Conservation (phyloP, 2,329 filamentous ascomycete species). For the Cryphonectria parasitica region DNA sequence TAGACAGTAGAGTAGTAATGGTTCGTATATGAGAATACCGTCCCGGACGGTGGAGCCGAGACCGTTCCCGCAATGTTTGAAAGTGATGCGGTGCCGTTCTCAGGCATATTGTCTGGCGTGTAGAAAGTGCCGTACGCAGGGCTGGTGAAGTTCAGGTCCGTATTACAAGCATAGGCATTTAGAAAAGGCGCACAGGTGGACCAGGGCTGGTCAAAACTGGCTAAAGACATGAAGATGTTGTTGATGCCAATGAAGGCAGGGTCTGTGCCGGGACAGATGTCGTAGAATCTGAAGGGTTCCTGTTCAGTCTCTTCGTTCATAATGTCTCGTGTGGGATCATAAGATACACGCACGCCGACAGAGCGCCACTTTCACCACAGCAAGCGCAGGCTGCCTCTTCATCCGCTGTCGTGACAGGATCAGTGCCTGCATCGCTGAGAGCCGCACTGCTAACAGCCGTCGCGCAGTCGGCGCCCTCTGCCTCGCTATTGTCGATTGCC, state of each 20-base stretch:
- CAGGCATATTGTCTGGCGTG: conserved; percentile 32
- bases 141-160: conserved; percentile 32
- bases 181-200: conserved; percentile 33
- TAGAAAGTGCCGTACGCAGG: conserved; percentile 32
- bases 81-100: conserved; percentile 39
- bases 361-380: conserved; percentile 40
- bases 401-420: conserved; percentile 32
- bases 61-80: conserved; percentile 38
- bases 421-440: conserved; percentile 31
- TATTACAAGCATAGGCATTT: conserved; percentile 33
- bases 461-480: conserved; percentile 23
- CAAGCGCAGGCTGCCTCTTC: conserved; percentile 39
- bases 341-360: conserved; percentile 39
- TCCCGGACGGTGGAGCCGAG: conserved; percentile 40
- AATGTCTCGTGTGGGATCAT: not conserved
- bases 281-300: conserved; percentile 32
- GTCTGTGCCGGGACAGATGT: conserved; percentile 41
- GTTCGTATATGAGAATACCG: conserved; percentile 42
- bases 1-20: conserved; percentile 36
- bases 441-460: conserved; percentile 30
- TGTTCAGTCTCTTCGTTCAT: not conserved
- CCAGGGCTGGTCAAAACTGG: not conserved
- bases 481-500: conserved; percentile 26
- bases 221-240: not conserved
- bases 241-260: conserved; percentile 14